Percentiles rank a stretch among this genome's conserved stretches.
phyloP scores from a whole-genome alignment of 2,329 filamentous ascomycete genomes.

The Trichoderma endophyticum region DNA sequence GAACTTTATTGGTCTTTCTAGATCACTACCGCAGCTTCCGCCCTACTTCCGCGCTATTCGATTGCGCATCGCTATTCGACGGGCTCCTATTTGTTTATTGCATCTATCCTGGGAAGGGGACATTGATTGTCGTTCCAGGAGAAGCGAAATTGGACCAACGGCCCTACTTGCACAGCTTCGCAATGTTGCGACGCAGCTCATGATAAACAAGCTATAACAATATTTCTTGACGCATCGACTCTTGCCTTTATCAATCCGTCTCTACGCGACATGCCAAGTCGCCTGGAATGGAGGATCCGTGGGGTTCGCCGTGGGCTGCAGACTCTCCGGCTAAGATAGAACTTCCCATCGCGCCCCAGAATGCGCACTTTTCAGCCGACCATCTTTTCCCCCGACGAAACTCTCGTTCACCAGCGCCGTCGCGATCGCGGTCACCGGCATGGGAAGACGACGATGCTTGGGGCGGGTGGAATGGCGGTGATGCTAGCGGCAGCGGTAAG shows the following conservation, averaged over 20 bases:
- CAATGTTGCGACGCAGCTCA: background rate
- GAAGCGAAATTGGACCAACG: slow-evolving; percentile 3
- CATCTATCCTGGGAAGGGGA: background rate
- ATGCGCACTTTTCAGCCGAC: slow-evolving; percentile 31
- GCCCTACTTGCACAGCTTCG: background rate
- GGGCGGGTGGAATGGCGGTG: slow-evolving; percentile 37
- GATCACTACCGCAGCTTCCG: background rate
- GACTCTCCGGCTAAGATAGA: slow-evolving; percentile 37
- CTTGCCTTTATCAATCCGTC: background rate
- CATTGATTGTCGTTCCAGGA: background rate
- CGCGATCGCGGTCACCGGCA: slow-evolving; percentile 25
- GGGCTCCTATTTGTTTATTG: background rate
- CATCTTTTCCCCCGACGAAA: slow-evolving; percentile 23
- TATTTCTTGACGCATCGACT: background rate
- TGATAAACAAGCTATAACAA: background rate
- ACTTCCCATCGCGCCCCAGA: slow-evolving; percentile 33
- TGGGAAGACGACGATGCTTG: slow-evolving; percentile 36
- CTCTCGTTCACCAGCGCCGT: slow-evolving; percentile 22
- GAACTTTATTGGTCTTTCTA: background rate
- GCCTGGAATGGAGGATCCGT: slow-evolving; percentile 59
- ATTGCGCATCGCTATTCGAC: background rate
- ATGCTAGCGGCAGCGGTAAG: slow-evolving; percentile 19
- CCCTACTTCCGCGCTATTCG: background rate
- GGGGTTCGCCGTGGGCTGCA: slow-evolving; percentile 58
- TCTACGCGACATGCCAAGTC: slow-evolving; percentile 33